Base-by-base conservation (phyloP, 306 rosid genomes). In the Vicia sativa region DNA sequence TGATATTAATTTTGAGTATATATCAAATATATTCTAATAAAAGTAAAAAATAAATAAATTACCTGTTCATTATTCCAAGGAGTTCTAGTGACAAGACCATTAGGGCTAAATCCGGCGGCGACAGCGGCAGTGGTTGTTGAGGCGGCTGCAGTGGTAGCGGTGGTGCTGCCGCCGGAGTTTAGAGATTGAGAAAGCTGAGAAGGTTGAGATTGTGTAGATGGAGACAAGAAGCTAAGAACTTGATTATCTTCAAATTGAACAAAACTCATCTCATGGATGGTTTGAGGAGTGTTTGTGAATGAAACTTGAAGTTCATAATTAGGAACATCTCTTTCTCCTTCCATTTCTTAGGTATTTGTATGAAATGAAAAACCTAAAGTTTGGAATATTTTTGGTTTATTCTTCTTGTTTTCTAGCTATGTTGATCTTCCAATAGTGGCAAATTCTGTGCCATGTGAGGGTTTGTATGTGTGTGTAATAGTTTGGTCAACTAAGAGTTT, bases 31-130 rank as follows among this genome's bases (percentile, higher is more conserved):
- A 15, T 35, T 38, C 0, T 16, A 38, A 61, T 3, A 7, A 7
- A 60, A 55, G 2, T 9, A 23, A 77, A 15, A 65, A 25, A 25
- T n/a, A n/a, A 25, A 48, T 46, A 44, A 62, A 75, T 52, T 16
- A 86, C 87, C 91, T 87, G 98, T 5, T 79, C 86, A 37, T 74
- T 85, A 75, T 74, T 87, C 97, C 97, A 88, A 71, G 89, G 62
- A 77, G 85, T 62, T 73, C 89, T 83, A 16, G 76, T 21, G 4
- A 84, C 82, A 65, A 85, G 87, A 41, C 84, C 84, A 12, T 75
- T 65, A 41, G 78, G 90, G 71, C 80, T 61, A 57, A 88, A 86
- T 29, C 85, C 89, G 14, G 50, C 29, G 25, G 86, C 42, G n/a
- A n/a, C n/a, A n/a, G n/a, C n/a, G 12, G 64, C 4, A 3, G 68